These are phyloP conservation scores for Paecilomyces variotii DNA, from an alignment of 2,329 filamentous ascomycete genomes.

Conservation along the genomic window DNA sequence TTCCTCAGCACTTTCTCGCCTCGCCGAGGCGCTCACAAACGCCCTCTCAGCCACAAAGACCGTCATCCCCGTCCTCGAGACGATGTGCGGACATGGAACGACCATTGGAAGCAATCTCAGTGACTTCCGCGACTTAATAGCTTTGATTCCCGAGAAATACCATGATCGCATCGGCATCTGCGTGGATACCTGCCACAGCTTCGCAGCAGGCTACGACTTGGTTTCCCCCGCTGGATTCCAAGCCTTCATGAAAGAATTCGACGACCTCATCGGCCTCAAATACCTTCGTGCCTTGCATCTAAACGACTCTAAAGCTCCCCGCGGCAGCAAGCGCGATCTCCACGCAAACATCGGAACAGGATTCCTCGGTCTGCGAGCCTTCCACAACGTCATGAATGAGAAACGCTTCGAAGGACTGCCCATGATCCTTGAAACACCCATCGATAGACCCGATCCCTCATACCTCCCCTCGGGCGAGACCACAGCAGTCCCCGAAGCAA, in stretches of 20 bases:
- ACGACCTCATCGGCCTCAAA: conserved; percentile 63
- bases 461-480: conserved; percentile 8
- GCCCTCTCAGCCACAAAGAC: conserved; percentile 67
- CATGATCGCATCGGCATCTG: conserved; percentile 85
- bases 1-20: conserved; percentile 63
- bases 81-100: conserved; percentile 88
- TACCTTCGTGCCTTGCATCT: conserved; percentile 84
- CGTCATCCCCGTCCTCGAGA: conserved; percentile 83
- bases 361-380: conserved; percentile 81
- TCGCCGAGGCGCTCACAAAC: conserved; percentile 73
- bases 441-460: conserved; percentile 56
- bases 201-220: conserved; percentile 88
- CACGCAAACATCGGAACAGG: conserved; percentile 96
- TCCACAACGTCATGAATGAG: conserved; percentile 86
- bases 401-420: conserved; percentile 67
- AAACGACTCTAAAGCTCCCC: conserved; percentile 91
- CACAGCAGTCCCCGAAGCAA: neutral
- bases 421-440: conserved; percentile 94
- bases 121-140: conserved; percentile 79
- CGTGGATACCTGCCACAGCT: conserved; percentile 93
- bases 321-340: conserved; percentile 72
- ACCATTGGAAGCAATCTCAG: conserved; percentile 79
- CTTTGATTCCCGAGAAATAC: conserved; percentile 59
- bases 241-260: conserved; percentile 66
- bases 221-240: conserved; percentile 66